A percentile compares a stretch with the other conserved stretches of the same genome.
Evolutionary conservation across 2,329 filamentous ascomycete genomes (phyloP).

Genomic region (Reticulascus tulasneorum): DNA sequence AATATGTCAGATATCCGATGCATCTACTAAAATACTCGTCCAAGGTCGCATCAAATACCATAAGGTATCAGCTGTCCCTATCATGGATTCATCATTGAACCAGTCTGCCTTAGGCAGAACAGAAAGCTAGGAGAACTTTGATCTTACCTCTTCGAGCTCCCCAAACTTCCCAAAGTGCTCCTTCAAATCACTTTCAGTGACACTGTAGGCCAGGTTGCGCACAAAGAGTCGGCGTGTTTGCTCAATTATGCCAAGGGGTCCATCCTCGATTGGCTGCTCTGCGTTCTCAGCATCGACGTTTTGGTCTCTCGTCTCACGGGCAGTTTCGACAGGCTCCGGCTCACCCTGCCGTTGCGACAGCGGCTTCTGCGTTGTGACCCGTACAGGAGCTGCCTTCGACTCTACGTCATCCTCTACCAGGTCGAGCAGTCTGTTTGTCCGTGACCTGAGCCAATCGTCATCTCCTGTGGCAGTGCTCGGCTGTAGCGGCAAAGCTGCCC

Average conservation of each 20-base stretch:
- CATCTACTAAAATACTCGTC: constrained; percentile 99
- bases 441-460: constrained; percentile 86
- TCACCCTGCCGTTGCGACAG: constrained; percentile 14
- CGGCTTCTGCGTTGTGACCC: constrained; percentile 35
- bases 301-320: neutral
- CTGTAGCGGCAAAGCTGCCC: constrained; percentile 1
- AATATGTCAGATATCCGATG: constrained; percentile 75
- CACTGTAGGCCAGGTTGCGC: constrained; percentile 80
- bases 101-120: constrained; percentile 7
- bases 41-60: constrained; percentile 85
- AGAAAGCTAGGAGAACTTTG: constrained; percentile 22
- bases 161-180: constrained; percentile 70
- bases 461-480: constrained; percentile 53
- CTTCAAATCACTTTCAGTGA: constrained; percentile 72
- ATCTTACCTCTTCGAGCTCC: constrained; percentile 83
- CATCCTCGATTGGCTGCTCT: constrained; percentile 25
- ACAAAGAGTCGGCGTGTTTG: constrained; percentile 79
- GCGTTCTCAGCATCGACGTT: constrained; percentile 13
- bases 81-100: constrained; percentile 90
- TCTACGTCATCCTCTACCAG: constrained; percentile 75
- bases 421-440: constrained; percentile 82
- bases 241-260: constrained; percentile 57
- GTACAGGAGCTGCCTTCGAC: too few relatives aligned
- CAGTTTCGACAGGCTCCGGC: constrained; percentile 8
- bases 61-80: constrained; percentile 99